Evolutionary conservation across 2,329 filamentous ascomycete species (phyloP).

Genomic region (Fusarium citri): DNA sequence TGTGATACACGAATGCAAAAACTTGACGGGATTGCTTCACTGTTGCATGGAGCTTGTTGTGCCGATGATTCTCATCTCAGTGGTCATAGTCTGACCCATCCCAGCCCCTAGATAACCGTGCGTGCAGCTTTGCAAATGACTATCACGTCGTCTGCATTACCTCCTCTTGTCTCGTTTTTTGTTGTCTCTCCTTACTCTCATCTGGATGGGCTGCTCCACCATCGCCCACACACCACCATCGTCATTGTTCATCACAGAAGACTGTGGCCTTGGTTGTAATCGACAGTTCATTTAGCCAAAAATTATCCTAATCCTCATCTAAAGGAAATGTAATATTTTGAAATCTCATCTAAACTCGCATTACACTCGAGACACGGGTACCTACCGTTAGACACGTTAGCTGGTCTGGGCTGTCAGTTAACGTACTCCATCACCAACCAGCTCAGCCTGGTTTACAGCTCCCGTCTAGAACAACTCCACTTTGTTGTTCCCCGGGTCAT

Average conservation of each 20-base stretch:
- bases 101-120: conserved; percentile 20
- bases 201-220: conserved; percentile 26
- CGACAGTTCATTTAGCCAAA: not conserved
- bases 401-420: conserved; percentile 26
- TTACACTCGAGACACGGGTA: not conserved
- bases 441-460: conserved; percentile 33
- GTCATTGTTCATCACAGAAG: conserved; percentile 17
- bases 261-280: conserved; percentile 2
- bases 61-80: conserved; percentile 13
- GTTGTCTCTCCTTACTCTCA: conserved; percentile 9
- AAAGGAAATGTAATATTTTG: not conserved
- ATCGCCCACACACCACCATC: conserved; percentile 30
- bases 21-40: conserved; percentile 2
- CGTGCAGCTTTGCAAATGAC: conserved; percentile 31
- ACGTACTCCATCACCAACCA: conserved; percentile 23
- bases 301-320: not conserved
- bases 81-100: conserved; percentile 29
- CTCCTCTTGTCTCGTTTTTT: conserved; percentile 20
- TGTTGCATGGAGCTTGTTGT: conserved; percentile 15
- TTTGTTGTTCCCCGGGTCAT: conserved; percentile 33
- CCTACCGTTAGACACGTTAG: conserved; percentile 8
- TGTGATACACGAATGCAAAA: conserved; percentile 20
- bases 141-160: conserved; percentile 31
- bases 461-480: conserved; percentile 35
- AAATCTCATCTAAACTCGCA: not conserved